Evolutionary conservation across 148 eudicot genomes (phyloP).

Genomic region (Fagopyrum tataricum): DNA sequence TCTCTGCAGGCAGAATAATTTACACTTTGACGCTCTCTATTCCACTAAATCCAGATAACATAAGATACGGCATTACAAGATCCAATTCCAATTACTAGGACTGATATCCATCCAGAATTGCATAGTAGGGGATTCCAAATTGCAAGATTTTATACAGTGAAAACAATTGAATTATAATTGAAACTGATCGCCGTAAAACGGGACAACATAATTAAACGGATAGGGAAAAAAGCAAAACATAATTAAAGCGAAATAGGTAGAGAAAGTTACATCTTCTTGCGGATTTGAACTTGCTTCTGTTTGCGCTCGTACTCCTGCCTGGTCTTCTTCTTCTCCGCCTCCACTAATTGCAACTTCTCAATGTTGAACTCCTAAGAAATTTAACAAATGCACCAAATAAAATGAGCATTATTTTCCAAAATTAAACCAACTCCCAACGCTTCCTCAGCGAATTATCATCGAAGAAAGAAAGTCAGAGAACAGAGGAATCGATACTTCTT

Average conservation of each 20-base stretch:
- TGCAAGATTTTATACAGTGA: not conserved
- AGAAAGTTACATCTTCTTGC: slow-evolving; percentile 13
- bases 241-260: not conserved
- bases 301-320: slow-evolving; percentile 15
- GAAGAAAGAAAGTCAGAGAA: not conserved
- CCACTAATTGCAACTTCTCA: slow-evolving; percentile 14
- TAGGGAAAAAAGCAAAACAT: not conserved
- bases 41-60: not conserved
- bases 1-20: not conserved
- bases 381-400: not conserved
- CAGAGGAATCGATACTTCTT: slow-evolving; percentile 11
- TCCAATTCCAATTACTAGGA: not conserved
- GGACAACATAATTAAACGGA: not conserved
- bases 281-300: slow-evolving; percentile 9
- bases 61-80: not conserved
- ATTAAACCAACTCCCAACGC: slow-evolving; percentile 12
- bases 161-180: not conserved
- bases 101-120: not conserved
- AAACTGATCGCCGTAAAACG: not conserved
- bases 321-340: slow-evolving; percentile 17
- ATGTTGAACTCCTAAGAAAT: slow-evolving; percentile 13
- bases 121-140: not conserved
- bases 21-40: not conserved
- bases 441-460: slow-evolving; percentile 29
- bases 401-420: not conserved